phyloP scores from a whole-genome alignment of 345 rosid species.

The Sapria himalayana region DNA sequence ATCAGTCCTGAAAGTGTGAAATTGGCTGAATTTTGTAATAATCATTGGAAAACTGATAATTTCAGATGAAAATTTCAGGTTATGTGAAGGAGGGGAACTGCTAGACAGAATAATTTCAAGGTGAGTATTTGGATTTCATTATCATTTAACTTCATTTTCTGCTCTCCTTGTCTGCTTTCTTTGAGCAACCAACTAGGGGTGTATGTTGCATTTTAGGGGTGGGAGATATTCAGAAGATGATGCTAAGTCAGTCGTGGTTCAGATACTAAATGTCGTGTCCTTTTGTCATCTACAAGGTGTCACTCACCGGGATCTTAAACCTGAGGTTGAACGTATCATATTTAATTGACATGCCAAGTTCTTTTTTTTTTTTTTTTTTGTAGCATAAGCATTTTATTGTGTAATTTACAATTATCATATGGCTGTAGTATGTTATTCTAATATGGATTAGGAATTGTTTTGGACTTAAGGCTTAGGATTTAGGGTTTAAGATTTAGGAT shows the following conservation, averaged over 20 bases:
- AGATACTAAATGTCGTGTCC: conserved; percentile 64
- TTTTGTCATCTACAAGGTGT: conserved; percentile 96
- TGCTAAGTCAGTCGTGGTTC: conserved; percentile 65
- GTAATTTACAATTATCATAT: background rate
- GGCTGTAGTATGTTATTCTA: no score
- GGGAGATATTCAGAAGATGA: conserved; percentile 85
- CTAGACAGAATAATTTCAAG: conserved; percentile 92
- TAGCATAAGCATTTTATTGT: conserved; percentile 2
- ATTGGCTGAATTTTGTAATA: no score
- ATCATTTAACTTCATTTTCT: background rate
- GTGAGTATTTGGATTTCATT: conserved; percentile 14
- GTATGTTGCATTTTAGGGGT: no score
- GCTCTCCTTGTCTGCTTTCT: conserved; percentile 11
- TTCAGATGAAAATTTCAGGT: conserved; percentile 22
- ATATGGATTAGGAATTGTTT: no score
- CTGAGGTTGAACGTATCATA: conserved; percentile 37
- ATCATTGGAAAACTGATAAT: no score
- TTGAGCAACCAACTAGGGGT: no score
- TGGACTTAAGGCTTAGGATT: no score
- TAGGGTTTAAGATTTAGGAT: no score
- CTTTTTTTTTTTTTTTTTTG: conserved; percentile 3
- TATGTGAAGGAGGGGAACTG: conserved; percentile 97
- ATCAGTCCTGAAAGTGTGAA: no score
- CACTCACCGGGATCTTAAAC: conserved; percentile 92
- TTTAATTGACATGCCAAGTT: background rate